A percentile compares a stretch with the other conserved stretches of the same genome.
These are phyloP conservation scores for Trichoderma hamatum DNA, from an alignment of 2,329 filamentous ascomycete genomes.

Conservation along the genomic window DNA sequence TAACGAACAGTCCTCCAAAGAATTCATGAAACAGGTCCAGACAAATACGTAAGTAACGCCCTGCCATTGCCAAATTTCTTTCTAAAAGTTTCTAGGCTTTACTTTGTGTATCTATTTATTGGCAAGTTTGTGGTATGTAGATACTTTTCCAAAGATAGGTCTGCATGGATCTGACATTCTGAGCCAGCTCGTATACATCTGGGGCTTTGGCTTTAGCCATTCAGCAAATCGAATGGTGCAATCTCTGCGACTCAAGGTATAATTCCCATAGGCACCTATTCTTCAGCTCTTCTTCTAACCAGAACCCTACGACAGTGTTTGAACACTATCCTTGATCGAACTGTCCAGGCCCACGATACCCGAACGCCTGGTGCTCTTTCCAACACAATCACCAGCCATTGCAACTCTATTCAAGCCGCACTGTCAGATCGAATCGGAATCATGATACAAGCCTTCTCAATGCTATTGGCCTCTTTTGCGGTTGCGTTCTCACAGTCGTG, in stretches of 20 bases:
- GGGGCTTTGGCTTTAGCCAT: conserved; percentile 6
- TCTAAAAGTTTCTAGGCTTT: conserved; percentile 46
- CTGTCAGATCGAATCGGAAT: conserved; percentile 22
- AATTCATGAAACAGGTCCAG: conserved; percentile 7
- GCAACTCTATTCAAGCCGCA: conserved; percentile 20
- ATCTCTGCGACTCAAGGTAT: conserved; percentile 18
- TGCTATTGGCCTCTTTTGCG: conserved; percentile 21
- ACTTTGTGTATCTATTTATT: conserved; percentile 61
- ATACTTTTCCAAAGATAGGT: no score
- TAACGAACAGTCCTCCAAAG: conserved; percentile 1
- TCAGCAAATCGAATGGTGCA: conserved; percentile 22
- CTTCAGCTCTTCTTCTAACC: neutral
- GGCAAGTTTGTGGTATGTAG: conserved; percentile 54
- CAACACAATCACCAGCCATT: conserved; percentile 18
- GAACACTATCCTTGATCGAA: conserved; percentile 12
- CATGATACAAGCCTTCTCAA: conserved; percentile 23
- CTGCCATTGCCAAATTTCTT: neutral
- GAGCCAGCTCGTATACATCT: conserved; percentile 42
- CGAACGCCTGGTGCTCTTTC: conserved; percentile 17
- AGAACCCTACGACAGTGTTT: neutral
- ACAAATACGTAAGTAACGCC: neutral
- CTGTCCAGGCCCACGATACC: conserved; percentile 7
- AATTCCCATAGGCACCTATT: no score
- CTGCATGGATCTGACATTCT: neutral
- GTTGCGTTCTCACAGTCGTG: conserved; percentile 24